Evolutionary conservation across 805 yeast species (phyloP).

Genomic region (Clavispora asparagi): DNA sequence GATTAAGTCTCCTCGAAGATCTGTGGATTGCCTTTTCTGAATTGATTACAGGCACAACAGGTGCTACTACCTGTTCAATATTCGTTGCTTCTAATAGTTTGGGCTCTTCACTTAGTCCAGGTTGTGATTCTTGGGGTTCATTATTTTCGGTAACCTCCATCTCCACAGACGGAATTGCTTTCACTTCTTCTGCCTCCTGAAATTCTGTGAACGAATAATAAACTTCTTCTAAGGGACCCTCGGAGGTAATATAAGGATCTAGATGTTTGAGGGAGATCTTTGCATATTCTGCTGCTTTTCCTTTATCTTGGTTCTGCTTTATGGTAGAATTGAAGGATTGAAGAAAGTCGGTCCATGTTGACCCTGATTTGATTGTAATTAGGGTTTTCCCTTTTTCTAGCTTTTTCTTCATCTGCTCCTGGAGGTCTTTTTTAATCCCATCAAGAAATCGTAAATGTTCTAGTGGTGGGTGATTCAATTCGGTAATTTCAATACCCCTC

Average conservation of each 20-base stretch:
- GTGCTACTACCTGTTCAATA: background rate
- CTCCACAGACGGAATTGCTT: background rate
- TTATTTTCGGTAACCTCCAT: background rate
- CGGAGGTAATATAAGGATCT: constrained; percentile 51
- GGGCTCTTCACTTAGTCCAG: background rate
- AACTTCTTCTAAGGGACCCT: constrained; percentile 44
- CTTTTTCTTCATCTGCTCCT: constrained; percentile 16
- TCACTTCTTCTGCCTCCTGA: background rate
- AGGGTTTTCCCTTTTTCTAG: constrained; percentile 5
- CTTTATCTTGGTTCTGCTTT: constrained; percentile 26
- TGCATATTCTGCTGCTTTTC: constrained; percentile 27
- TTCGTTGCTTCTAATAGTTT: background rate
- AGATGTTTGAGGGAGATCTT: constrained; percentile 39
- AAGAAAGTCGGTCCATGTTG: constrained; percentile 24
- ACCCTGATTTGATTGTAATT: constrained; percentile 3
- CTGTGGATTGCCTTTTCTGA: constrained; percentile 7
- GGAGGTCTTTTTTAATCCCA: constrained; percentile 27
- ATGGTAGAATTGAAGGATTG: constrained; percentile 31
- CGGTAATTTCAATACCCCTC: background rate
- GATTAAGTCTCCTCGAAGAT: constrained; percentile 29
- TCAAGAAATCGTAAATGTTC: constrained; percentile 23
- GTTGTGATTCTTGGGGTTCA: background rate
- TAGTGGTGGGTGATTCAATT: background rate
- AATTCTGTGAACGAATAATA: constrained; percentile 21
- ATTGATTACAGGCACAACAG: background rate